phyloP scores from a whole-genome alignment of 2,329 filamentous ascomycete species.

The Lecanicillium sp. region DNA sequence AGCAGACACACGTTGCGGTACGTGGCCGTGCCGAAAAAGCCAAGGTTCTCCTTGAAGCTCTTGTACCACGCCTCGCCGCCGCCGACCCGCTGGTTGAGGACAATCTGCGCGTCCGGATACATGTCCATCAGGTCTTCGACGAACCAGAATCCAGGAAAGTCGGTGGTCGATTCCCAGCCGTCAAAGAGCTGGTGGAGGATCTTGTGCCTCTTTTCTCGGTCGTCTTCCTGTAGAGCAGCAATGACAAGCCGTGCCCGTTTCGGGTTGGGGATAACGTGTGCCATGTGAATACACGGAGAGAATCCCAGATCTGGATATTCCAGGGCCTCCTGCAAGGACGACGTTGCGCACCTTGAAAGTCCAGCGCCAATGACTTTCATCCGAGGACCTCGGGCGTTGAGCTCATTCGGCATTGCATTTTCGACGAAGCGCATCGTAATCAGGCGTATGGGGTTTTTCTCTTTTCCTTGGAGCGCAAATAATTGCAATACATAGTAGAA shows the following conservation, averaged over 20 bases:
- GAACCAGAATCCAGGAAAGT: constrained; percentile 25
- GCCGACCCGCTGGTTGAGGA: constrained; percentile 23
- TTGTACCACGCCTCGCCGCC: constrained; percentile 17
- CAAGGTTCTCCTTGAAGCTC: constrained; percentile 17
- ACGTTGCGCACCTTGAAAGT: constrained; percentile 26
- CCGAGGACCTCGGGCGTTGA: too few relatives aligned
- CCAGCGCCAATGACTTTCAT: constrained; percentile 20
- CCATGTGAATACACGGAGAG: constrained; percentile 25
- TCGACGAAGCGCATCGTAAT: too few relatives aligned
- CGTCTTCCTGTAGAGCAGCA: constrained; percentile 18
- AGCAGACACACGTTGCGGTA: constrained; percentile 18
- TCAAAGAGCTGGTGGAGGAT: constrained; percentile 22
- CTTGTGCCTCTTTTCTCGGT: constrained; percentile 18
- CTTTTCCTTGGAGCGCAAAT: too few relatives aligned
- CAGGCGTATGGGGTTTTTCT: too few relatives aligned
- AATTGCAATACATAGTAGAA: too few relatives aligned
- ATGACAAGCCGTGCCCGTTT: constrained; percentile 17
- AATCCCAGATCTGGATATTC: constrained; percentile 19
- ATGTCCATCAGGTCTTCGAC: constrained; percentile 29
- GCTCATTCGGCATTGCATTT: too few relatives aligned
- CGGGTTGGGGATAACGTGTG: constrained; percentile 18
- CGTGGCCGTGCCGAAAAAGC: constrained; percentile 19
- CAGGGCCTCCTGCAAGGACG: constrained; percentile 25
- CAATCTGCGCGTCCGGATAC: constrained; percentile 24
- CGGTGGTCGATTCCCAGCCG: constrained; percentile 19